phyloP scores from a whole-genome alignment of 2,329 filamentous ascomycete genomes.

The Dendryphion nanum region DNA sequence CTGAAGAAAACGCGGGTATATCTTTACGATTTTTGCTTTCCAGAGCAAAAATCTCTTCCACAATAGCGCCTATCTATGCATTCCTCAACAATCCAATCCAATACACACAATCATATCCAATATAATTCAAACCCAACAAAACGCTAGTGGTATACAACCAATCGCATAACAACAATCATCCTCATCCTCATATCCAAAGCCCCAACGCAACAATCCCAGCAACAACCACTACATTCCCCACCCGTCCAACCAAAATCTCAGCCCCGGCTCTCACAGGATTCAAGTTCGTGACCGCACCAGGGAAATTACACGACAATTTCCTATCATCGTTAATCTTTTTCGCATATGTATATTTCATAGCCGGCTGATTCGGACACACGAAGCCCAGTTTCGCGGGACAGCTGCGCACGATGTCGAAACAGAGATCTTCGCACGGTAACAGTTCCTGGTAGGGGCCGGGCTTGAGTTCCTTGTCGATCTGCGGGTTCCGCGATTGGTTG shows the following conservation, averaged over 20 bases:
- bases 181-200: neutral
- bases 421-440: constrained; percentile 82
- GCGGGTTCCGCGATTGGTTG: constrained; percentile 64
- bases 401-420: constrained; percentile 79
- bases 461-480: constrained; percentile 68
- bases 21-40: too few species aligned
- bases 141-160: neutral
- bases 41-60: too few species aligned
- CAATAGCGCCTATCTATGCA: too few species aligned
- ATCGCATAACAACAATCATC: neutral
- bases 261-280: constrained; percentile 20
- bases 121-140: too few species aligned
- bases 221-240: constrained; percentile 11
- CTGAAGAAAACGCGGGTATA: too few species aligned
- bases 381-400: constrained; percentile 80
- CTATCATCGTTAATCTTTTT: constrained; percentile 10
- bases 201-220: neutral
- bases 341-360: constrained; percentile 24
- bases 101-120: too few species aligned
- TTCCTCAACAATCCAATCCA: too few species aligned
- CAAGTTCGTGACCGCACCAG: constrained; percentile 41
- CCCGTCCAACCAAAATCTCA: neutral
- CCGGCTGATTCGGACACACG: constrained; percentile 59
- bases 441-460: constrained; percentile 95
- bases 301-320: constrained; percentile 39